Evolutionary conservation across 495 filamentous ascomycete genomes (phyloP).

Genomic region (Trichoderma orchidacearum): DNA sequence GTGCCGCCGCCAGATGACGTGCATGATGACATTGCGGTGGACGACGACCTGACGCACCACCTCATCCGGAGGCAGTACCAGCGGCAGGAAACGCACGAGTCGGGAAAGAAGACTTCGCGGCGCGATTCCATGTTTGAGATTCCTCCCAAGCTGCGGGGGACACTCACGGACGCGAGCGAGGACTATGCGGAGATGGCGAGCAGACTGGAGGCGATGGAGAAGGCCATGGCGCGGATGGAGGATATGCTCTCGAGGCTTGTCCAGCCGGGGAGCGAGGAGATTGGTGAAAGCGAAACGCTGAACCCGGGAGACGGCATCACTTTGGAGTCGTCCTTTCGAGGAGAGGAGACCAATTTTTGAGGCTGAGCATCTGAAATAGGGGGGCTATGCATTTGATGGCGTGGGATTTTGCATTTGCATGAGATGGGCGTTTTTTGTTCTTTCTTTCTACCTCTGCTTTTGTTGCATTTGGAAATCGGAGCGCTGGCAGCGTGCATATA

Average conservation of each 20-base stretch:
- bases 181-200: conserved; percentile 18
- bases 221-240: conserved; percentile 22
- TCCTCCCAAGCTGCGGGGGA: conserved; percentile 19
- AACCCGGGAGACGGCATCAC: not conserved
- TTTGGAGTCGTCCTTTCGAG: not conserved
- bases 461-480: not conserved
- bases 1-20: conserved; percentile 48
- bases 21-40: conserved; percentile 36
- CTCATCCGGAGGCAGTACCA: conserved; percentile 33
- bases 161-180: conserved; percentile 20
- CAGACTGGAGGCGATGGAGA: conserved; percentile 24
- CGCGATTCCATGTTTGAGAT: conserved; percentile 32
- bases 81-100: conserved; percentile 14
- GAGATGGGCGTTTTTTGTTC: not conserved
- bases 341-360: not conserved
- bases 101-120: conserved; percentile 13
- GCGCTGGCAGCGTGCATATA: not conserved
- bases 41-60: conserved; percentile 36
- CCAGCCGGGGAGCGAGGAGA: conserved; percentile 2
- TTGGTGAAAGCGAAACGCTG: not conserved
- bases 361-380: not conserved
- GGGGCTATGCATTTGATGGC: not conserved
- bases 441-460: not conserved
- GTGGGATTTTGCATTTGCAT: not conserved
- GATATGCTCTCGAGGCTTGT: conserved; percentile 17